Evolutionary conservation across 2,329 filamentous ascomycete genomes (phyloP).

Genomic region (Gyromitra esculenta): DNA sequence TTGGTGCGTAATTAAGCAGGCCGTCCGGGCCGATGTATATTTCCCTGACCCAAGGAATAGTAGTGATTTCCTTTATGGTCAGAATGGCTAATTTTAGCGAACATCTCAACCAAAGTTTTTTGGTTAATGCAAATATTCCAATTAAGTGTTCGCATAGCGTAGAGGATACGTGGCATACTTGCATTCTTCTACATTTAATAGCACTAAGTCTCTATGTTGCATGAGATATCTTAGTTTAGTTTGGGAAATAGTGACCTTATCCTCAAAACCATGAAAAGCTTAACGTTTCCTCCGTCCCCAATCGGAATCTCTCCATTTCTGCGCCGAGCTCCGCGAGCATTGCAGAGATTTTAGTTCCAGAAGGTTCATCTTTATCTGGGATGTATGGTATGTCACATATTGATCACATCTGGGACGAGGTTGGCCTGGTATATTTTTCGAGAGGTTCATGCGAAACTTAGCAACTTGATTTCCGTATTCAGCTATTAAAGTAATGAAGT

Average conservation of each 20-base stretch:
- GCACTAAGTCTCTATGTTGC: not conserved
- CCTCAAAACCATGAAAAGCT: constrained; percentile 2
- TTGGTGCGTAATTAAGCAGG: not conserved
- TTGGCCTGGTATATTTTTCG: not conserved
- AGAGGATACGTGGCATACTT: not conserved
- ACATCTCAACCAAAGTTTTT: not conserved
- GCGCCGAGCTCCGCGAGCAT: not conserved
- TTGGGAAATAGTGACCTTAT: not conserved
- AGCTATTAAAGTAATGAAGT: not conserved
- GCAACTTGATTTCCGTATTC: not conserved
- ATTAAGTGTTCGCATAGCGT: not conserved
- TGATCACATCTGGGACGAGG: not conserved
- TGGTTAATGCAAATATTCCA: constrained; percentile 2
- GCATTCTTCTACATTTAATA: not conserved
- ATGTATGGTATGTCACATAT: not conserved
- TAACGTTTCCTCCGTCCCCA: not conserved
- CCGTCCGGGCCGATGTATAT: not conserved
- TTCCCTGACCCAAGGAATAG: constrained; percentile 14
- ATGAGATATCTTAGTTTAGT: constrained; percentile 5
- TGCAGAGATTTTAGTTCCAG: not conserved
- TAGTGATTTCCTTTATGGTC: not conserved
- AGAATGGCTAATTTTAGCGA: not conserved
- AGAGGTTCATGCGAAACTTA: not conserved
- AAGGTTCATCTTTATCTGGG: not conserved
- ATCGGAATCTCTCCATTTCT: constrained; percentile 1